Conservation (phyloP, 352 stramenopile species). For the Globisporangium spiculum region DNA sequence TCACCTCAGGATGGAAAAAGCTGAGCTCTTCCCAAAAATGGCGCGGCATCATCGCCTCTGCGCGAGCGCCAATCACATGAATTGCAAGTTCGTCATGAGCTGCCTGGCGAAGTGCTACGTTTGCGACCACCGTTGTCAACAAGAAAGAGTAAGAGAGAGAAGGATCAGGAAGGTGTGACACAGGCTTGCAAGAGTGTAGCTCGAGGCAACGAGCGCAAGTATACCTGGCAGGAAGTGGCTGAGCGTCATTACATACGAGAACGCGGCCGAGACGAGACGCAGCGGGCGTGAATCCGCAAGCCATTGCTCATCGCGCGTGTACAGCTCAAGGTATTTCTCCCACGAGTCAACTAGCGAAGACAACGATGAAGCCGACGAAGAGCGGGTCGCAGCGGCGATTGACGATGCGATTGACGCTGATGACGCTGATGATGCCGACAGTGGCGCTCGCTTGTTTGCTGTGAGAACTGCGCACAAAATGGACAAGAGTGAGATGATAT, state of each 20-base stretch:
- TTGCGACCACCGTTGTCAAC: not conserved
- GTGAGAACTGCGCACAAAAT: constrained; percentile 11
- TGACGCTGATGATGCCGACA: not conserved
- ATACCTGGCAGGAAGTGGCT: constrained; percentile 37
- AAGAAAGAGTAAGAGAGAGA: not conserved
- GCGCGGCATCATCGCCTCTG: constrained; percentile 70
- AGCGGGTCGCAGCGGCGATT: not conserved
- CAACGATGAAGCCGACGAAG: not conserved
- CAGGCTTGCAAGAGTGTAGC: not conserved
- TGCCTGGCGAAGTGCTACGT: constrained; percentile 1
- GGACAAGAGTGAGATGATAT: not conserved
- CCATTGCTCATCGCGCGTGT: constrained; percentile 29
- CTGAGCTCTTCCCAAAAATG: constrained; percentile 65
- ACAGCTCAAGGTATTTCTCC: constrained; percentile 44
- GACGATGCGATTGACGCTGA: no score
- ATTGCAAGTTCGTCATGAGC: constrained; percentile 21
- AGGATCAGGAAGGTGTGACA: not conserved
- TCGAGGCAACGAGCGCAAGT: not conserved
- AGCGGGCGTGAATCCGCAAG: constrained; percentile 31
- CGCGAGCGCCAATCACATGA: constrained; percentile 63
- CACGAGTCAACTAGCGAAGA: constrained; percentile 26
- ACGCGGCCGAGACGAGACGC: constrained; percentile 60
- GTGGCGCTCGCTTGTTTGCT: not conserved
- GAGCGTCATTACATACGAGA: constrained; percentile 72
- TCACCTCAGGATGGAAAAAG: constrained; percentile 30